Base-by-base conservation (phyloP, 73 alveolate genomes). In the Symbiodinium natans region DNA sequence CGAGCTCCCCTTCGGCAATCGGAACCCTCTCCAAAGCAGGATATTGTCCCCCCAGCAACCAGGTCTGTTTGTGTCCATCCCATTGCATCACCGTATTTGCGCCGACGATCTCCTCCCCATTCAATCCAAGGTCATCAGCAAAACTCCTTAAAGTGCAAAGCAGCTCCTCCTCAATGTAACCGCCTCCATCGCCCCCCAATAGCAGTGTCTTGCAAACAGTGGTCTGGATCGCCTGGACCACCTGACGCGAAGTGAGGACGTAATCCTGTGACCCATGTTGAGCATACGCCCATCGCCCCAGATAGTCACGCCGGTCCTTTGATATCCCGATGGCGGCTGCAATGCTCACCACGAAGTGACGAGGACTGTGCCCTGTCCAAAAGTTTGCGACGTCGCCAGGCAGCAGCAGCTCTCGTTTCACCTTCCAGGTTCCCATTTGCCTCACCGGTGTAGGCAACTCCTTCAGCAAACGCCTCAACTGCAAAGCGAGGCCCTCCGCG, bases 201-300 rank as follows among this genome's bases (percentile, higher is more conserved):
- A 63, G 33, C 13, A 63, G 5, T 31, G 29, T 25, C 31, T 63
- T 63, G 31, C 82, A 63, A 63, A 63, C 82, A 6, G 9, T 19
- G 13, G 9, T 63, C 82, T 63, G 82, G 31, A 63, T 19, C 5
- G 36, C 9, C 9, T 63, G 82, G 33, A 63, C 82, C 29, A 63
- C 82, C 31, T 63, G 82, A 7, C 82, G 13, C 11, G 82, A 63
- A 10, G 82, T 63, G 39, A 63, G n/a, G 5, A 63, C 31, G 31
- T 63, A 63, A 63, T 63, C 82, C 31, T 63, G 82, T 63, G 82
- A 63, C 7, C 82, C 82, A 63, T 63, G 82, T 63, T 63, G 19
- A 6, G 82, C 82, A 63, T 19, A 63, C 36, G 36, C 31, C 82
- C 82, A 63, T 19, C 82, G 19, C 39, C 82, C 82, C 82, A 63